Evolutionary conservation across 805 yeast genomes (phyloP), one percentile per base, ranked within the genome.

Genomic region (Yamadazyma scolyti): DNA sequence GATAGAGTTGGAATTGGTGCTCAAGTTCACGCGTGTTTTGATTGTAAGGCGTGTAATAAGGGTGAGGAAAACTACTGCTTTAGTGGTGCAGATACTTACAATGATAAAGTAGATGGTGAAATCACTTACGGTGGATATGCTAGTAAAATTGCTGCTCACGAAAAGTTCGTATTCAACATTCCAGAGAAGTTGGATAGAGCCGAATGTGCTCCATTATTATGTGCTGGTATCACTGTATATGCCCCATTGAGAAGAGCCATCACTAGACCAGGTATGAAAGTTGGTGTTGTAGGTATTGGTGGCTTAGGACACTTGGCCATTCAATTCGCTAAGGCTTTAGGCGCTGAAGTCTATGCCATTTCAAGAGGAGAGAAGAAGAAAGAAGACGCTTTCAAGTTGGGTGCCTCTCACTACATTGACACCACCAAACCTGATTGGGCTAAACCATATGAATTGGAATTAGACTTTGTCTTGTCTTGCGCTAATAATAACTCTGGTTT

Each of bases 1-100:
- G 82, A 85, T 44, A 68, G 87, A 44, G 90, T 82, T 16, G 95
- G 93, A 30, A 71, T 83, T 27, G 94, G 90, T 33, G 71, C 82
- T 30, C 94, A 94, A 46, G 88, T 89, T 20, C 78, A 75, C 49
- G 65, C 82, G 23, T 83, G 93, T 61, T 56, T 68, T 36, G 58
- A 71, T 9, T 85, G 94, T 59, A 47, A 63, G 31, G 66, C 76
- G 48, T 84, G 76, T 46, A 24, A 45, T 8, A 16, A 33, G 20
- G 53, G 54, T 31, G 52, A 56, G 38, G 66, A 65, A 38, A 59
- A 57, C 28, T 75, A 73, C 64, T 82, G 93, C 60, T 32, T 39
- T n/a, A 49, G 63, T 9, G 56, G 60, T 27, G 68, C 65, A 20
- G 47, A 51, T 31, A 82, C 89, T 15, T 82, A 80, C 57, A 59